Percentiles rank a stretch among this genome's conserved stretches.
Evolutionary conservation across 768 basidiomycete species (phyloP).

Genomic region (Mycena floridula): DNA sequence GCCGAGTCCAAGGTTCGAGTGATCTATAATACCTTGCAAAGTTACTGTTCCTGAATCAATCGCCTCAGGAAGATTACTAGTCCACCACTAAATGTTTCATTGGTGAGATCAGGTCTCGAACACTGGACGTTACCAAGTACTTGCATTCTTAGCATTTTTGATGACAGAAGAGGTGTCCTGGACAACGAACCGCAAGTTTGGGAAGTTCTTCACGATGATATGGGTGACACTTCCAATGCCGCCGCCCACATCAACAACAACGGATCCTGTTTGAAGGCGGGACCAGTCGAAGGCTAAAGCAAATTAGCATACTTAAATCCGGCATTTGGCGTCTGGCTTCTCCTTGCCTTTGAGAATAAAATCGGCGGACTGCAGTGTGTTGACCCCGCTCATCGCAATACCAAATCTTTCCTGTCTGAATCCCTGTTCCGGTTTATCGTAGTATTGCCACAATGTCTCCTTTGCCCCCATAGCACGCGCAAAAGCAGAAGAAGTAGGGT

Average conservation of each 20-base stretch:
- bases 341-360: conserved; percentile 11
- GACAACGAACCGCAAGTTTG: conserved; percentile 7
- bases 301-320: not conserved
- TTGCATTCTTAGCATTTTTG: conserved; percentile 6
- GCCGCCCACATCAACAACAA: conserved; percentile 12
- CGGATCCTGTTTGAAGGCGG: conserved; percentile 1
- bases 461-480: conserved; percentile 8
- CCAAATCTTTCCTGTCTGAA: conserved; percentile 14
- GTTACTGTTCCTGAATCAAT: conserved; percentile 14
- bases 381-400: conserved; percentile 17
- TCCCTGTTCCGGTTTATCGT: conserved; percentile 12
- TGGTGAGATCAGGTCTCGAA: not conserved
- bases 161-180: conserved; percentile 10
- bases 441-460: conserved; percentile 14
- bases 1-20: not conserved
- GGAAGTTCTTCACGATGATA: conserved; percentile 5
- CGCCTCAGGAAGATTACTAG: conserved; percentile 14
- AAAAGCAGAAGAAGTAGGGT: conserved; percentile 8
- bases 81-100: conserved; percentile 12
- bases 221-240: conserved; percentile 8
- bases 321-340: no score
- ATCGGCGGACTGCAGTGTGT: conserved; percentile 11
- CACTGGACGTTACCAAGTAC: not conserved
- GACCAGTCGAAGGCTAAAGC: conserved; percentile 4
- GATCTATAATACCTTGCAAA: conserved; percentile 12